Evolutionary conservation across 768 basidiomycete genomes (phyloP).

Genomic region (Lactarius quietus): DNA sequence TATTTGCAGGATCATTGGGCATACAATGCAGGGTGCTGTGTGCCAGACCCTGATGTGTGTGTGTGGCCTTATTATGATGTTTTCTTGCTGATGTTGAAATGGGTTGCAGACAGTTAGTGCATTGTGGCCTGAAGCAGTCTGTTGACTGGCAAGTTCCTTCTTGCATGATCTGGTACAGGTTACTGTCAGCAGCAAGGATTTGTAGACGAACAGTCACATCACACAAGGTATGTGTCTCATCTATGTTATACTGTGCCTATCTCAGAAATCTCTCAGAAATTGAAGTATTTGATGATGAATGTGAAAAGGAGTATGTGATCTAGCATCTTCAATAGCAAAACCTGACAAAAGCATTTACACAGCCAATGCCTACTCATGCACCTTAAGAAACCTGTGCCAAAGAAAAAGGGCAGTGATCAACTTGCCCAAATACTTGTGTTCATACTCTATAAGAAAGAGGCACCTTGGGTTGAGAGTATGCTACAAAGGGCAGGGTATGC

Average conservation of each 20-base stretch:
- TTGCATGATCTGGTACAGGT: conserved; percentile 80
- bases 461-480: conserved; percentile 78
- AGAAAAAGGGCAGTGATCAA: conserved; percentile 52
- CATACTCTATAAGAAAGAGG: conserved; percentile 97
- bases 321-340: neutral
- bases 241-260: too few relatives aligned
- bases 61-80: conserved; percentile 28
- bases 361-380: conserved; percentile 60
- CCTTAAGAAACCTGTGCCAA: conserved; percentile 53
- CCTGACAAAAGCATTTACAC: neutral
- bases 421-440: conserved; percentile 85
- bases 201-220: conserved; percentile 92
- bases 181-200: conserved; percentile 92
- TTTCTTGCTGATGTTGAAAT: neutral
- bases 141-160: conserved; percentile 85
- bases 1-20: conserved; percentile 83
- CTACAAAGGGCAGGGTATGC: conserved; percentile 70
- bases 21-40: conserved; percentile 59
- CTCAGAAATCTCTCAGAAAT: conserved; percentile 40
- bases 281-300: conserved; percentile 85
- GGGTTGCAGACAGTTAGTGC: conserved; percentile 67
- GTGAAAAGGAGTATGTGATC: conserved; percentile 75
- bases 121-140: conserved; percentile 96
- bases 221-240: conserved; percentile 51
- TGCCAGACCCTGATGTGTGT: conserved; percentile 94